phyloP scores from a whole-genome alignment of 768 basidiomycete species.

The Tylopilus vinaceipallidus region DNA sequence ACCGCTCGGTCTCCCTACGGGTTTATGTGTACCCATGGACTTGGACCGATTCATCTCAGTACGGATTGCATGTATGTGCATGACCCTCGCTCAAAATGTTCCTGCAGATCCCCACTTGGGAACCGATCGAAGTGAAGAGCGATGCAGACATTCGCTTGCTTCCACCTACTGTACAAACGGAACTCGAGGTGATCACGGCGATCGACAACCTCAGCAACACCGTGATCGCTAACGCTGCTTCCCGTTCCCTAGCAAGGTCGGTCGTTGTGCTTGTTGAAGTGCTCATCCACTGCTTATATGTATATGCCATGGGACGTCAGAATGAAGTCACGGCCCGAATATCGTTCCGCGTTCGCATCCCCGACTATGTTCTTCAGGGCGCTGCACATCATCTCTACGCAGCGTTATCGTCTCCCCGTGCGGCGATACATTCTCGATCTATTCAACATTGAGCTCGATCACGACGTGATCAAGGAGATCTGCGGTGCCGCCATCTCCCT shows the following conservation, averaged over 20 bases:
- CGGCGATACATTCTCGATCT: slow-evolving; percentile 90
- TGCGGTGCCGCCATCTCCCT: slow-evolving; percentile 50
- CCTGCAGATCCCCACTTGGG: slow-evolving; percentile 73
- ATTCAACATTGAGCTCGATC: slow-evolving; percentile 80
- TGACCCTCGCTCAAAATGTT: slow-evolving; percentile 4
- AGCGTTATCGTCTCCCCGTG: slow-evolving; percentile 89
- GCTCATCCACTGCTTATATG: neutral
- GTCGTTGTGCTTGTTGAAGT: slow-evolving; percentile 15
- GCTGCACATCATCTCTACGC: slow-evolving; percentile 82
- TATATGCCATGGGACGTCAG: no score
- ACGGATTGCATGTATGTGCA: slow-evolving; percentile 27
- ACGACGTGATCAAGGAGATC: slow-evolving; percentile 54
- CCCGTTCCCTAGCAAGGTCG: slow-evolving; percentile 82
- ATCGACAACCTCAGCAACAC: slow-evolving; percentile 95
- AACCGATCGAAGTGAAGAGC: slow-evolving; percentile 32
- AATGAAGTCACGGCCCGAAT: slow-evolving; percentile 77
- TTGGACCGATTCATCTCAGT: slow-evolving; percentile 79
- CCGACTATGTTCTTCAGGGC: slow-evolving; percentile 80
- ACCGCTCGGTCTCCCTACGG: slow-evolving; percentile 83
- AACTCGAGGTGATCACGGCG: slow-evolving; percentile 82
- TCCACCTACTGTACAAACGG: slow-evolving; percentile 64
- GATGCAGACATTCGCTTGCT: slow-evolving; percentile 48
- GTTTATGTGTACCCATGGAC: slow-evolving; percentile 87
- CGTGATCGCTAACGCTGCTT: slow-evolving; percentile 93
- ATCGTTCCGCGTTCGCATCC: slow-evolving; percentile 72